Percentiles rank a stretch among this genome's conserved stretches.
phyloP scores from a whole-genome alignment of 495 filamentous ascomycete species.

The Geoglossum glabrum region DNA sequence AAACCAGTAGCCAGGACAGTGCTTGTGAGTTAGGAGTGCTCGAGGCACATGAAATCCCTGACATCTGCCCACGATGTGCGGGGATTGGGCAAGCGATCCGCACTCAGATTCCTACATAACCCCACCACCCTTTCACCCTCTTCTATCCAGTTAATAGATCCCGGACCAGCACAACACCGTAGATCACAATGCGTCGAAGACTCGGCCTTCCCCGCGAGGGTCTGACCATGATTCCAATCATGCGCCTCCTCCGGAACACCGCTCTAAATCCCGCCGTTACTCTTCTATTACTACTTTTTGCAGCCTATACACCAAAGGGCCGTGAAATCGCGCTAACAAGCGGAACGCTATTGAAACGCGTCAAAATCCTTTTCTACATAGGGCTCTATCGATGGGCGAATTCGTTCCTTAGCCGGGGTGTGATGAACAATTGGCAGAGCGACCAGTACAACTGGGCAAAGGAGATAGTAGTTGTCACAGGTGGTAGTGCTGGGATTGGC shows the following conservation, averaged over 20 bases:
- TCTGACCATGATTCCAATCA: background rate
- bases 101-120: too few relatives aligned
- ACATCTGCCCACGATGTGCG: too few relatives aligned
- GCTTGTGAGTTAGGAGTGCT: too few relatives aligned
- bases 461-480: constrained; percentile 53
- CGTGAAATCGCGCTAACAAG: constrained; percentile 21
- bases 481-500: constrained; percentile 51
- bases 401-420: constrained; percentile 28
- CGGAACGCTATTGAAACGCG: constrained; percentile 15
- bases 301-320: constrained; percentile 38
- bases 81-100: too few relatives aligned
- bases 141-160: background rate
- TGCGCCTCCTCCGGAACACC: constrained; percentile 30
- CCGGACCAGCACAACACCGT: background rate
- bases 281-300: constrained; percentile 35
- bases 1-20: too few relatives aligned
- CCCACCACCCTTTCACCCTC: too few relatives aligned
- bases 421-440: constrained; percentile 37
- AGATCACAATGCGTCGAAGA: background rate
- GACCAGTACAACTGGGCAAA: constrained; percentile 47
- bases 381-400: constrained; percentile 27
- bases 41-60: too few relatives aligned
- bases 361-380: constrained; percentile 28
- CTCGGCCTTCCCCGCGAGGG: background rate
- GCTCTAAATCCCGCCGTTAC: constrained; percentile 39